A percentile compares a stretch with the other conserved stretches of the same genome.
phyloP scores from a whole-genome alignment of 1,284 basidiomycete genomes.

The Flammula alnicola region DNA sequence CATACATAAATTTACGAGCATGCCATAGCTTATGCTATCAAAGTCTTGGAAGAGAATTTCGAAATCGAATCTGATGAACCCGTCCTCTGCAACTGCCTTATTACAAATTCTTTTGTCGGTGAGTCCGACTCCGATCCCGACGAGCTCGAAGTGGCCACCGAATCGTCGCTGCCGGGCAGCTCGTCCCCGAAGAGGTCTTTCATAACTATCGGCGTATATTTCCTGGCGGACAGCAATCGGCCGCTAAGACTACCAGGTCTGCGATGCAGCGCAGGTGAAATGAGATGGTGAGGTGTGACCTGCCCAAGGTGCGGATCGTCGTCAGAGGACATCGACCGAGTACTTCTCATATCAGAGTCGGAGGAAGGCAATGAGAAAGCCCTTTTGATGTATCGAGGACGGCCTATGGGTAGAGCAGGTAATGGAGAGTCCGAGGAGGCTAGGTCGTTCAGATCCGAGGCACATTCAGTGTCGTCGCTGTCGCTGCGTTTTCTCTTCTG shows the following conservation, averaged over 20 bases:
- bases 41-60: background rate
- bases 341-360: constrained; percentile 7
- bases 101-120: constrained; percentile 26
- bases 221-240: background rate
- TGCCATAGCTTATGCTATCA: background rate
- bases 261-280: constrained; percentile 50
- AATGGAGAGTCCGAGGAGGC: too few relatives aligned
- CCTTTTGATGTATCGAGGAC: constrained; percentile 9
- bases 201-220: constrained; percentile 2
- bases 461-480: constrained; percentile 10
- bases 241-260: constrained; percentile 9
- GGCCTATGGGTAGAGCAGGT: constrained; percentile 5
- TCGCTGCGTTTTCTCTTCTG: constrained; percentile 27
- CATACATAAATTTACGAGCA: too few relatives aligned
- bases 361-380: constrained; percentile 12
- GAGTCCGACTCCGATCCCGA: constrained; percentile 25
- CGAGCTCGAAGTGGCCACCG: constrained; percentile 11
- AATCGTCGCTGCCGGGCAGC: constrained; percentile 27
- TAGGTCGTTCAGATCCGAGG: constrained; percentile 13
- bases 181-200: constrained; percentile 19
- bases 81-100: constrained; percentile 22
- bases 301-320: constrained; percentile 65
- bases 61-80: constrained; percentile 8
- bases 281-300: constrained; percentile 69
- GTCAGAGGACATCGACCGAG: constrained; percentile 49